These are phyloP conservation scores for Petrea volubilis DNA, from an alignment of 257 asterid species.

Conservation along the genomic window DNA sequence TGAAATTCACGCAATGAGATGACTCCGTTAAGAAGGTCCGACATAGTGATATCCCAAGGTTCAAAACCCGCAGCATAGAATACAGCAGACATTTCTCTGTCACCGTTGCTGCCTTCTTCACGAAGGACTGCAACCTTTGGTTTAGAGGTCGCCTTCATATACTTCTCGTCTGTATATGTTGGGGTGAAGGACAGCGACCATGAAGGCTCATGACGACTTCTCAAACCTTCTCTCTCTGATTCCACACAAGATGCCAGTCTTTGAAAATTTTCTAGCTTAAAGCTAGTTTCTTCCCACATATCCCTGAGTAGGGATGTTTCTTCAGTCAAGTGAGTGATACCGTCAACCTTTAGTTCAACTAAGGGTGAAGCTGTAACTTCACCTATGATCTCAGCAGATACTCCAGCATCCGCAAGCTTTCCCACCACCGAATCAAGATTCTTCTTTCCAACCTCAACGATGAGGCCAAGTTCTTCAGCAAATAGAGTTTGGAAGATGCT, in stretches of 20 bases:
- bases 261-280: conserved; percentile 76
- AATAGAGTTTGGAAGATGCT: conserved; percentile 57
- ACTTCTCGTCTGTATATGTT: conserved; percentile 47
- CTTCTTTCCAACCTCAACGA: conserved; percentile 62
- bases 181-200: conserved; percentile 84
- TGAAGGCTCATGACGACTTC: conserved; percentile 59
- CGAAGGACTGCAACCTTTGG: conserved; percentile 90
- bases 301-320: conserved; percentile 63
- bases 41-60: conserved; percentile 93
- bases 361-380: conserved; percentile 51
- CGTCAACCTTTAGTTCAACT: conserved; percentile 62
- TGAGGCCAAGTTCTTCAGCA: conserved; percentile 87
- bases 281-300: conserved; percentile 93
- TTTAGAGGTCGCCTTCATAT: conserved; percentile 49
- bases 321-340: conserved; percentile 55
- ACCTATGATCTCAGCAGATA: conserved; percentile 64
- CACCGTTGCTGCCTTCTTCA: conserved; percentile 98
- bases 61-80: conserved; percentile 90
- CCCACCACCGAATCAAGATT: conserved; percentile 43
- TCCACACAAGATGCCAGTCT: conserved; percentile 80
- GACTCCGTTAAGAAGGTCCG: conserved; percentile 81
- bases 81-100: conserved; percentile 96
- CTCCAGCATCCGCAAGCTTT: conserved; percentile 49
- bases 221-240: conserved; percentile 76
- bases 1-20: conserved; percentile 52